Evolutionary conservation across 331 rosid species (phyloP), one percentile per base, ranked within the genome.

Genomic region (Dryas integrifolia): DNA sequence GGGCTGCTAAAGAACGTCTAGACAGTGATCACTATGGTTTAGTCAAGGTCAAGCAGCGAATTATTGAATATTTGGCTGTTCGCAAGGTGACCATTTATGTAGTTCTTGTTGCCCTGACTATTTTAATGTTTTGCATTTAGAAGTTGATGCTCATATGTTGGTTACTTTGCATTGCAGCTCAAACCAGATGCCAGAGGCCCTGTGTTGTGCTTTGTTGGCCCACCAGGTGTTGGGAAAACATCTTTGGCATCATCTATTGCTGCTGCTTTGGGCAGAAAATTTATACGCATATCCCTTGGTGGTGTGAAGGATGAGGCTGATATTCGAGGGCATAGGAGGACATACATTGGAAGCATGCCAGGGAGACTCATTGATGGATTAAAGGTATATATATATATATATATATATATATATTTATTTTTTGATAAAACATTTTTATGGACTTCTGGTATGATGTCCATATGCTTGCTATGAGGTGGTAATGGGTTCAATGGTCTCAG

Each of bases 301-400:
- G 98, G 98, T 76, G 97, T 94, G 77, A 94, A 94, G 88, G 98
- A 94, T 79, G 98, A 94, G 83, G 98, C 97, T 67, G 98, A 94
- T 82, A 85, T 94, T 73, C 87, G 98, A 80, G 98, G 98, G 55
- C 98, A 94, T 75, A 88, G 98, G 88, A 94, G 96, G 88, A 91
- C 98, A 75, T 94, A 94, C 85, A 91, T 94, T 64, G 97, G 97
- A 82, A 94, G 98, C 86, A 94, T 94, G 98, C 97, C 97, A 40
- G 98, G 97, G 76, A 88, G 97, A 76, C 98, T 91, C 62, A 91
- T 94, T 77, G 98, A 94, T 61, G 97, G 98, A 68, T 79, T 94
- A 65, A 94, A 94, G 98, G 98, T 92, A 79, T 65, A 18, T 61
- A 30, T 30, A 30, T 30, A 30, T 30, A 30, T 1, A 21, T 30